A percentile compares a stretch with the other conserved stretches of the same genome.
These are phyloP conservation scores for Corymbia calophylla DNA, from an alignment of 441 rosid species.

Conservation along the genomic window DNA sequence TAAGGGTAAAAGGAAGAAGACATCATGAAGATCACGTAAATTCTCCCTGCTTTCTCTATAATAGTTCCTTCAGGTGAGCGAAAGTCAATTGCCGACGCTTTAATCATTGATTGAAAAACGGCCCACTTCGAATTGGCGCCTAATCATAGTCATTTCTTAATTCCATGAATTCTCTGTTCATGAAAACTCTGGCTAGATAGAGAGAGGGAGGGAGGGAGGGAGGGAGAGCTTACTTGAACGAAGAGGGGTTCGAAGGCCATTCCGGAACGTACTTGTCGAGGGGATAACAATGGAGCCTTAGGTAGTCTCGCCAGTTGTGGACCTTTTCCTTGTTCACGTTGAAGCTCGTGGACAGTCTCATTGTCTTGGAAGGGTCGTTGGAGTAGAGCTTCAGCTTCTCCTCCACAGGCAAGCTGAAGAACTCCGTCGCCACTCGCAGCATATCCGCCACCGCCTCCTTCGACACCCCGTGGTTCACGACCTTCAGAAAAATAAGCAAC, in stretches of 20 bases:
- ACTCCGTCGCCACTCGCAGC: conserved; percentile 31
- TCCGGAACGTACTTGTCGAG: conserved; percentile 47
- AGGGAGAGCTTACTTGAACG: conserved; percentile 41
- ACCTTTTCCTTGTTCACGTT: conserved; percentile 57
- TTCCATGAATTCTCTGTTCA: background rate
- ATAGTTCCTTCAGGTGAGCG: background rate
- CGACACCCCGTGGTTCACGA: conserved; percentile 49
- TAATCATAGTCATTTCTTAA: background rate
- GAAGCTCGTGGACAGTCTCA: conserved; percentile 60
- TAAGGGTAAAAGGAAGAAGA: background rate
- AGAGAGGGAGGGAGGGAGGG: background rate
- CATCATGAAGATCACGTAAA: background rate
- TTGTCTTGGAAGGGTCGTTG: conserved; percentile 57
- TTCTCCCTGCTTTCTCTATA: background rate
- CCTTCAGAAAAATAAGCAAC: conserved; percentile 13
- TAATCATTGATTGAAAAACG: background rate
- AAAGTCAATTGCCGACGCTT: background rate
- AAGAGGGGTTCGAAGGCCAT: conserved; percentile 59
- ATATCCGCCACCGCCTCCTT: conserved; percentile 21
- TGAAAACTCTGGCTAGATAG: background rate
- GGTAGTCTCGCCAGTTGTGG: conserved; percentile 69
- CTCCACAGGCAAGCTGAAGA: conserved; percentile 46
- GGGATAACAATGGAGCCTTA: conserved; percentile 65
- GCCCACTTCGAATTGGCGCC: background rate
- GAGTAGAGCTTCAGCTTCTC: conserved; percentile 66